Base-by-base conservation (phyloP, 2,329 filamentous ascomycete genomes). In the Pseudogymnoascus sp. region DNA sequence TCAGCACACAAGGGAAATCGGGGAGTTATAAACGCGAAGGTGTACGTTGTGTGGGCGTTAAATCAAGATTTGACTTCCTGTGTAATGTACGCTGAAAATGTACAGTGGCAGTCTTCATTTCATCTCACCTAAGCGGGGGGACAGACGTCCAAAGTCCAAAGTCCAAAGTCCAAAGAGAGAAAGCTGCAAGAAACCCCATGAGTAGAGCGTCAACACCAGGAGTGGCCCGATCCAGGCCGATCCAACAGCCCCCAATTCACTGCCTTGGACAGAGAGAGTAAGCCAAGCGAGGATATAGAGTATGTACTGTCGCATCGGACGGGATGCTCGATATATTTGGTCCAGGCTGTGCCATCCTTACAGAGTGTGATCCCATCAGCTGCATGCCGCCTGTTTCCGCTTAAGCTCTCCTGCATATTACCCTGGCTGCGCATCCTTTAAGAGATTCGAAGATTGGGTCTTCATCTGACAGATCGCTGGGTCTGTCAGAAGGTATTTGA, bases 401-500 rank as follows among this genome's bases (percentile, higher is more conserved):
- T 33, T 55, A 33, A 55, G 49, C 49, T 55, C 49, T 55, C 49
- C 49, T 33, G 49, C 49, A 55, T 55, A 33, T 19, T 12, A 55
- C 49, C 49, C 49, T 33, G 25, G 49, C n/a, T 8, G 49, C 49
- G 9, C 49, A 55, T 55, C 45, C n/a, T 55, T 19, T 55, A 16
- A 16, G 45, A 55, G 45, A 55, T 55, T 55, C 45, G 45, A 55
- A 33, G 28, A 55, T 55, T 55, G 16, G n/a, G 49, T 55, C 49
- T 55, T 14, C 49, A 55, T 55, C 49, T 55, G 49, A 33, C 49
- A 55, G 49, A 55, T 55, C 49, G 25, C 49, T 55, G 49, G 49
- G 16, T 33, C 49, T 33, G n/a, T 55, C 9, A 55, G 28, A 55
- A 33, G n/a, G 25, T 33, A 55, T 55, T 7, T 55, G 45, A 55